A percentile compares a stretch with the other conserved stretches of the same genome.
Evolutionary conservation across 257 asterid species (phyloP).

Genomic region (Sherardia arvensis): DNA sequence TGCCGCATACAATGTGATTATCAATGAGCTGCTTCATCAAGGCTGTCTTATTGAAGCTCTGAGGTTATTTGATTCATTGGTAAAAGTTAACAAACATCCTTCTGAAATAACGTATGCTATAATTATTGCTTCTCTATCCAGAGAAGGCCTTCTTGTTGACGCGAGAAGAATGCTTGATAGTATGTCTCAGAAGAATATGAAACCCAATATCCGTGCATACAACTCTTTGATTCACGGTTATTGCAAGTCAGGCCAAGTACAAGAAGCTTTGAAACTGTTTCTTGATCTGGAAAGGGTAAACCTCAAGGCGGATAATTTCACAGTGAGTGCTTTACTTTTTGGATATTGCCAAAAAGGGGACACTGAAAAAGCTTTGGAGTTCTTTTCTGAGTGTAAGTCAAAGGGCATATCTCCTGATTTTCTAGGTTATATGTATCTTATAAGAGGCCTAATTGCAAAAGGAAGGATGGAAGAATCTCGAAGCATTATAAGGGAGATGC

Average conservation of each 20-base stretch:
- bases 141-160: constrained; percentile 55
- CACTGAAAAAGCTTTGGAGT: constrained; percentile 71
- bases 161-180: constrained; percentile 56
- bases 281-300: constrained; percentile 44
- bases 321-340: constrained; percentile 57
- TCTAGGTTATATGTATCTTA: constrained; percentile 59
- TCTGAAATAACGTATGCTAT: constrained; percentile 71
- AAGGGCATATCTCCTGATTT: constrained; percentile 66
- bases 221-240: constrained; percentile 78
- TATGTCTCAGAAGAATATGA: constrained; percentile 44
- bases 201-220: constrained; percentile 45
- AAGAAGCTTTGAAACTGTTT: constrained; percentile 49
- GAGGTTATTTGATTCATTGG: constrained; percentile 73
- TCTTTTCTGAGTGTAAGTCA: constrained; percentile 45
- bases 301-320: constrained; percentile 69
- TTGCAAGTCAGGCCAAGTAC: constrained; percentile 50
- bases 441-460: constrained; percentile 69
- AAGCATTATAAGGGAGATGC: constrained; percentile 72
- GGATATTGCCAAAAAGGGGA: constrained; percentile 76
- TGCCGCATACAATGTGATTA: constrained; percentile 55
- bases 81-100: constrained; percentile 38
- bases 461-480: constrained; percentile 97
- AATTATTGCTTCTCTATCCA: constrained; percentile 64
- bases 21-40: constrained; percentile 66
- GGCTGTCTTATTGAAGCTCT: constrained; percentile 82